Conservation (phyloP, 2,329 filamentous ascomycete genomes). For the Talaromyces albobiverticillius region DNA sequence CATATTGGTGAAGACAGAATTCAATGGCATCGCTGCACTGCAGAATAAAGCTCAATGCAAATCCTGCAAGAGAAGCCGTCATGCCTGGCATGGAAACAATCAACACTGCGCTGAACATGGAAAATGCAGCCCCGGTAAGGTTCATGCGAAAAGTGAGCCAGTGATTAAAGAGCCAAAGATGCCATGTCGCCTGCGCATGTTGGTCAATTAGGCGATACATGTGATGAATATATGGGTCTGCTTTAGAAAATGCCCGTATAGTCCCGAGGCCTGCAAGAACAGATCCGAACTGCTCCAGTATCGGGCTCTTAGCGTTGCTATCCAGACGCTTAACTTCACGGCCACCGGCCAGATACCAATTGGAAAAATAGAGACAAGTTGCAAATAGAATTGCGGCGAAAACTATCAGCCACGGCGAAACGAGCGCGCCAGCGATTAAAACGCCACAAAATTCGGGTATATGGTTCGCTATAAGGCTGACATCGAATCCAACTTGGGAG, state of each 20-base stretch:
- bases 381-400: constrained; percentile 58
- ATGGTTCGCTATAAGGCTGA: constrained; percentile 60
- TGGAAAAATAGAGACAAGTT: constrained; percentile 56
- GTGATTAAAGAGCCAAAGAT: constrained; percentile 69
- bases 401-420: constrained; percentile 64
- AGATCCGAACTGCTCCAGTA: constrained; percentile 76
- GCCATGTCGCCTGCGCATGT: constrained; percentile 63
- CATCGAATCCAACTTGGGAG: constrained; percentile 61
- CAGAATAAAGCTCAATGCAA: constrained; percentile 70
- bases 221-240: constrained; percentile 61
- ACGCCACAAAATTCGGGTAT: constrained; percentile 63
- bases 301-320: constrained; percentile 71
- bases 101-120: constrained; percentile 61
- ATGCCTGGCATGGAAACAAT: constrained; percentile 62
- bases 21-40: constrained; percentile 64
- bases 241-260: constrained; percentile 72
- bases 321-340: constrained; percentile 75
- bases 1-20: constrained; percentile 65
- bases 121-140: constrained; percentile 66
- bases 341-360: constrained; percentile 64
- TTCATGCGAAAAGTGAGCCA: constrained; percentile 75
- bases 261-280: constrained; percentile 70
- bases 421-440: constrained; percentile 63
- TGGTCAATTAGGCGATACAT: constrained; percentile 70
- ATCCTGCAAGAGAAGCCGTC: constrained; percentile 69